phyloP scores from a whole-genome alignment of 345 rosid genomes.

The Syzygium jambos region DNA sequence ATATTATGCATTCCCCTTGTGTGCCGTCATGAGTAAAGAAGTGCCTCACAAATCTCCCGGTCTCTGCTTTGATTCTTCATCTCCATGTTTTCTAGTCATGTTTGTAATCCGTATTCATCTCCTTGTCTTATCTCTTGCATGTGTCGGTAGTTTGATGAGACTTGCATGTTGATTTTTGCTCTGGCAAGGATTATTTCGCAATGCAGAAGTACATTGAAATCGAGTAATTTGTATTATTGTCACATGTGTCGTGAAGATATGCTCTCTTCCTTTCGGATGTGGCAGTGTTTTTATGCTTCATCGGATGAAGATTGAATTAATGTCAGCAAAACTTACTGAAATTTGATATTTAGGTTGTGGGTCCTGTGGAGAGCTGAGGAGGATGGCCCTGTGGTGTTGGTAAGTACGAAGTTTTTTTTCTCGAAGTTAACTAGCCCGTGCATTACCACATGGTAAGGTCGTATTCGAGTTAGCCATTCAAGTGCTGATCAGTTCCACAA shows the following conservation, averaged over 20 bases:
- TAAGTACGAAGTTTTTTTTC: neutral
- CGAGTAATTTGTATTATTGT: neutral
- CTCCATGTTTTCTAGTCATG: neutral
- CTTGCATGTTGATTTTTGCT: neutral
- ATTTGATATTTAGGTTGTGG: neutral
- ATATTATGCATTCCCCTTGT: neutral
- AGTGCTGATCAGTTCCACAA: neutral
- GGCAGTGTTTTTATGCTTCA: neutral
- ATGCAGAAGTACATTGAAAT: neutral
- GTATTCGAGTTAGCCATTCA: neutral
- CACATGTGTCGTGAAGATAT: neutral
- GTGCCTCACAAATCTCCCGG: neutral
- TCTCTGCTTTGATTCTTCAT: neutral
- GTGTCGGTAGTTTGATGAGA: neutral
- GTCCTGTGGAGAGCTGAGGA: neutral
- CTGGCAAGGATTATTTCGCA: neutral
- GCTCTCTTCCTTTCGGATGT: neutral
- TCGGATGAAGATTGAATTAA: neutral
- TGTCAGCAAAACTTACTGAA: neutral
- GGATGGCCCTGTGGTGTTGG: neutral
- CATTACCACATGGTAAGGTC: neutral
- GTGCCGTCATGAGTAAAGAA: neutral
- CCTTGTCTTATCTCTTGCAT: neutral
- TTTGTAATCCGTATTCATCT: neutral
- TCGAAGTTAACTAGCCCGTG: neutral